Base-by-base conservation (phyloP, 257 asterid genomes). In the Ballota nigra region DNA sequence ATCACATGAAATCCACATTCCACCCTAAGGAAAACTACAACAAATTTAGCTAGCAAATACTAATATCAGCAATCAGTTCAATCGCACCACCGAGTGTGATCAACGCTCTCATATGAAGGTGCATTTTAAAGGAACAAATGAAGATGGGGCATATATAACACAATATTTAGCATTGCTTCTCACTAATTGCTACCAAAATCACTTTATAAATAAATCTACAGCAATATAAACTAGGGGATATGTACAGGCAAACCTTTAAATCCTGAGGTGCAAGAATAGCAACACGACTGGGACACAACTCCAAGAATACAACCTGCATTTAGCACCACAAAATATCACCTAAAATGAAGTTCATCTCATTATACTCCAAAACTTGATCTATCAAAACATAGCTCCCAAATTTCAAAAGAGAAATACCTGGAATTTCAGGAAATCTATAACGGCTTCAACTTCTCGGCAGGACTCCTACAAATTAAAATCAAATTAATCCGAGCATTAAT, bases 231-330 rank as follows among this genome's bases (percentile, higher is more conserved):
- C 60, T 13, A 55, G 3, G 13, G 49, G 26, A 51, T 34, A 61
- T 18, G 71, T 15, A 36, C 26, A 53, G 38, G 59, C 68, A 57
- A 5, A 94, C 97, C 99, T 89, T 89, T 47, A 88, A 72, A 81
- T 83, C 71, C 33, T 86, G 96, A 57, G 88, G 95, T 13, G 84
- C 81, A 78, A 94, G 97, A 74, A 89, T 49, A 43, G 92, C 82
- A 63, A 89, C 75, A 12, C 97, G 96, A 68, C 96, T 80, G 26
- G 97, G 72, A 75, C 99, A 94, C 71, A 94, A 77, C 85, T 94
- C 99, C 86, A 91, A 71, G 79, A 85, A 94, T 45, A 94, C 95
- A 60, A 83, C 97, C 99, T 94, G 85, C 60, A 82, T 56, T 53
- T 36, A 38, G 53, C 29, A 49, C 28, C 43, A 72, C 28, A 4